Percentiles rank a stretch among this genome's conserved stretches.
phyloP scores from a whole-genome alignment of 2,329 filamentous ascomycete species.

The Pyrenochaeta sp. region DNA sequence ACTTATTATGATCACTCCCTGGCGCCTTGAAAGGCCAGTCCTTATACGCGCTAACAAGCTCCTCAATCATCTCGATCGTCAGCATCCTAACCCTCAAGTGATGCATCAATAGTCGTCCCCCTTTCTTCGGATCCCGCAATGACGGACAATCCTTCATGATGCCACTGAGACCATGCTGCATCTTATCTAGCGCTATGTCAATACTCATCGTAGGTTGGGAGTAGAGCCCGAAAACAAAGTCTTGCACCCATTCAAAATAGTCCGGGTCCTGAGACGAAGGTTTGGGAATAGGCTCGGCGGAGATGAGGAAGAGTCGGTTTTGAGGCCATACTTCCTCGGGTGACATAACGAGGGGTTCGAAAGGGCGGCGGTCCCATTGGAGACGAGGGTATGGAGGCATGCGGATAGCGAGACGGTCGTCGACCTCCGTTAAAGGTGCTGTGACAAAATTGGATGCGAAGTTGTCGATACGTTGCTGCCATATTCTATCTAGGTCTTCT shows the following conservation, averaged over 20 bases:
- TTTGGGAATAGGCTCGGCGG: constrained; percentile 67
- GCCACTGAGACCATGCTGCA: constrained; percentile 39
- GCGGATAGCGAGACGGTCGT: constrained; percentile 40
- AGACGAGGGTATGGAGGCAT: constrained; percentile 29
- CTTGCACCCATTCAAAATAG: constrained; percentile 36
- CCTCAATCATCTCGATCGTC: constrained; percentile 44
- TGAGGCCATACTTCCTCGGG: constrained; percentile 73
- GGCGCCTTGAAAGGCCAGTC: constrained; percentile 46
- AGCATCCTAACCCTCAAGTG: constrained; percentile 41
- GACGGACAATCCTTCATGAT: constrained; percentile 37
- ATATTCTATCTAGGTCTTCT: constrained; percentile 43
- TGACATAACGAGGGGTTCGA: constrained; percentile 71
- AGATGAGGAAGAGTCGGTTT: constrained; percentile 66
- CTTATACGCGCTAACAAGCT: constrained; percentile 39
- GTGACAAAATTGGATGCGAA: constrained; percentile 11
- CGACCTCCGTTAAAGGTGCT: constrained; percentile 22
- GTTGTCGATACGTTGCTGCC: constrained; percentile 7
- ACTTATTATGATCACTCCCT: constrained; percentile 31
- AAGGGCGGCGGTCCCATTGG: constrained; percentile 72
- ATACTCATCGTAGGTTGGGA: constrained; percentile 11
- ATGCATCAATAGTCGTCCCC: constrained; percentile 43
- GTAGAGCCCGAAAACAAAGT: constrained; percentile 37
- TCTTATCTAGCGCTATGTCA: constrained; percentile 31
- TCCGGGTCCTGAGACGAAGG: constrained; percentile 18
- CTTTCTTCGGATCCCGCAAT: constrained; percentile 40